Evolutionary conservation across 2,329 filamentous ascomycete species (phyloP), one percentile per base, ranked within the genome.

Genomic region (Colletotrichum euphorbiae): DNA sequence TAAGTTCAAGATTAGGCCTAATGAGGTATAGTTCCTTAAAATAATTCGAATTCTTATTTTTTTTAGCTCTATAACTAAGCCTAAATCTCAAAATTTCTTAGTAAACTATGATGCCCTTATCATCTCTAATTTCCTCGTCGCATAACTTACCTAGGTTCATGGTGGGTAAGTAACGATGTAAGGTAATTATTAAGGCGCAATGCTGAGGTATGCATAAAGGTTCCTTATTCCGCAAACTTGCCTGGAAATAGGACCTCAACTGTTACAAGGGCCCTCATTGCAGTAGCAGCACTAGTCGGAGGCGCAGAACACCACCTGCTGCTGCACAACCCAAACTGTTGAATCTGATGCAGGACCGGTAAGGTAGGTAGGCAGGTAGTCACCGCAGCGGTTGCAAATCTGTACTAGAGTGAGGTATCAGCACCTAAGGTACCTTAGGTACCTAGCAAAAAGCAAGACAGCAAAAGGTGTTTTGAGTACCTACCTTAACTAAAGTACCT

Each of bases 241-340:
- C 13, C 13, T 36, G 31, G 11, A 64, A 52, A 12, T 31, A n/a
- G 57, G 45, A 58, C 51, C 59, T 60, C 55, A 64, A 40, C 36
- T n/a, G 28, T 63, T 52, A 52, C 60, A 54, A 38, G 59, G 45
- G 52, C 51, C 28, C 51, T 64, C 61, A 36, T 46, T 64, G 45
- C 60, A 56, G n/a, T 33, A 9, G 9, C 24, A 52, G 31, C 28
- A 28, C 6, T 24, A 24, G 24, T 31, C 42, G 15, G 24, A 43
- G 24, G 52, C 36, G 42, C 42, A 38, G 19, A 40, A 12, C 13
- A 21, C 21, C 33, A 54, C 17, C 8, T n/a, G 21, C 33, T 36
- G 51, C 51, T 17, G 51, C 38, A n/a, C 51, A 54, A 40, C 51
- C 15, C 51, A 54, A 42, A 38, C 42, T 61, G 58, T 61, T 61